These are phyloP conservation scores for Prunus dulcis DNA, from an alignment of 306 rosid genomes.

Conservation along the genomic window DNA sequence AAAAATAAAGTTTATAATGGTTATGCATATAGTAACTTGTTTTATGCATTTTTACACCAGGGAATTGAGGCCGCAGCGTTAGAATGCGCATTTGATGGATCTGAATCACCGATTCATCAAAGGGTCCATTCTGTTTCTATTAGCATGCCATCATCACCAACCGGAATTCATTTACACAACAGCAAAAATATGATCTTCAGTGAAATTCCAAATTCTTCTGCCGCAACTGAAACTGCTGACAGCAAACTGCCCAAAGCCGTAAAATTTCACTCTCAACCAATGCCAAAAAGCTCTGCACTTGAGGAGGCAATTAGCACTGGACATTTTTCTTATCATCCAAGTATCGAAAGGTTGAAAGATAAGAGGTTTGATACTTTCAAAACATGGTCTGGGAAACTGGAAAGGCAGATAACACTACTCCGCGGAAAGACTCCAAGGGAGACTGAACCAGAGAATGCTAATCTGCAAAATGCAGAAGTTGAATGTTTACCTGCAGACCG, in stretches of 20 bases:
- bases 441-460: constrained; percentile 25
- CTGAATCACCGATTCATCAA: constrained; percentile 38
- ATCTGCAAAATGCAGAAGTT: constrained; percentile 21
- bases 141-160: constrained; percentile 71
- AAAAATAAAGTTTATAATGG: too few species aligned
- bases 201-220: constrained; percentile 12
- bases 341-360: constrained; percentile 38
- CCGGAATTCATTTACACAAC: constrained; percentile 23
- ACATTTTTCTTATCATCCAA: constrained; percentile 32
- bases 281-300: constrained; percentile 27
- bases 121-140: constrained; percentile 50
- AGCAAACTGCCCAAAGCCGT: constrained; percentile 27
- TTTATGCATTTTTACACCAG: constrained; percentile 29
- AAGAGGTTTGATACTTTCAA: constrained; percentile 72
- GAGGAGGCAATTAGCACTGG: constrained; percentile 10
- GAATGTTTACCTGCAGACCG: constrained; percentile 51
- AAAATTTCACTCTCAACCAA: constrained; percentile 66
- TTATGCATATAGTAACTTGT: too few species aligned
- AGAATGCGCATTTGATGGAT: constrained; percentile 15
- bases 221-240: neutral
- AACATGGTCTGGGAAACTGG: constrained; percentile 75
- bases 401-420: constrained; percentile 56
- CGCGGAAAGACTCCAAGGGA: constrained; percentile 43
- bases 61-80: constrained; percentile 28
- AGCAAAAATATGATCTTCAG: constrained; percentile 32